Evolutionary conservation across 768 basidiomycete species (phyloP).

Genomic region (Tremella fuciformis): DNA sequence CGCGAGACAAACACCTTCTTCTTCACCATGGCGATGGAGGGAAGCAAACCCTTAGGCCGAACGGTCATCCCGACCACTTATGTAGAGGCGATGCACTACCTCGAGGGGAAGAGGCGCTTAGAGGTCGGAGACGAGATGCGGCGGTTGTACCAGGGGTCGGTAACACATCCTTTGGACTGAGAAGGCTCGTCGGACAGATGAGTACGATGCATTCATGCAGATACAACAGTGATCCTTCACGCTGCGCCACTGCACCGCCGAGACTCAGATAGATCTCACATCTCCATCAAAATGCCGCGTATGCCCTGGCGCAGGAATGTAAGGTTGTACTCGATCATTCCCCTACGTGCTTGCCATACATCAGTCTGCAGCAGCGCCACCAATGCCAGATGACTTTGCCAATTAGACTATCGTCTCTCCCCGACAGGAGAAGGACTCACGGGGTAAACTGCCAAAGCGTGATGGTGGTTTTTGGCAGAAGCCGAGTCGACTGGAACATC

Average conservation of each 20-base stretch:
- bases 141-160: slow-evolving; percentile 43
- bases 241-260: too few relatives aligned
- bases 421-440: slow-evolving; percentile 25
- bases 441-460: slow-evolving; percentile 51
- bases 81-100: slow-evolving; percentile 77
- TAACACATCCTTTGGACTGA: not conserved
- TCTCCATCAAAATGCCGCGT: slow-evolving; percentile 46
- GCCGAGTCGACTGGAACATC: slow-evolving; percentile 41
- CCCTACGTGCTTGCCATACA: slow-evolving; percentile 40
- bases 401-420: not conserved
- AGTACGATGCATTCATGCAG: too few relatives aligned
- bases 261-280: slow-evolving; percentile 9
- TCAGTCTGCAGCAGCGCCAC: slow-evolving; percentile 45
- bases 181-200: too few relatives aligned
- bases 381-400: slow-evolving; percentile 36
- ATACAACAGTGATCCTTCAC: too few relatives aligned
- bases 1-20: slow-evolving; percentile 54
- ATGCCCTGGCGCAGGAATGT: slow-evolving; percentile 49
- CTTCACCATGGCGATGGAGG: slow-evolving; percentile 29
- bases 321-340: slow-evolving; percentile 52
- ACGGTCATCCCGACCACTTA: slow-evolving; percentile 37
- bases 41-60: slow-evolving; percentile 36
- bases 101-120: slow-evolving; percentile 72
- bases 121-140: slow-evolving; percentile 69
- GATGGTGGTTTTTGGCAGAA: slow-evolving; percentile 46